phyloP scores from a whole-genome alignment of 2,329 filamentous ascomycete species.

The Pestalotiopsis sp. region DNA sequence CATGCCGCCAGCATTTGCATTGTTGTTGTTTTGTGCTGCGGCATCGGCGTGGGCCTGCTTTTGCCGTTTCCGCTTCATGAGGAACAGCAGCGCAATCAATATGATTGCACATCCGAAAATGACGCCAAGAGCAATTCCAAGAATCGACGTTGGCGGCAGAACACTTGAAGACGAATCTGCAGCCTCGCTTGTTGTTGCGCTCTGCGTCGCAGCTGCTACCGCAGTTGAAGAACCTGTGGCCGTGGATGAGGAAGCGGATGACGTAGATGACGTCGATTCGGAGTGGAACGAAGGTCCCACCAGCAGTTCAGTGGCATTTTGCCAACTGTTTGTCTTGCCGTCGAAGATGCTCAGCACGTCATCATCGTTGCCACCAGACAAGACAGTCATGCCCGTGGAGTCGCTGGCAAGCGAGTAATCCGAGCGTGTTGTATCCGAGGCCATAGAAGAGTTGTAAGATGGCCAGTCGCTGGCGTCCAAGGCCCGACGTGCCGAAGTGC shows the following conservation, averaged over 20 bases:
- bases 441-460: constrained; percentile 73
- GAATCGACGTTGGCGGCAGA: constrained; percentile 58
- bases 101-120: constrained; percentile 73
- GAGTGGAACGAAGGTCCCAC: constrained; percentile 17
- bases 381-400: constrained; percentile 67
- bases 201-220: constrained; percentile 19
- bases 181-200: constrained; percentile 11
- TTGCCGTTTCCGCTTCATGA: constrained; percentile 63
- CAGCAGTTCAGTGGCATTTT: constrained; percentile 69
- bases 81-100: constrained; percentile 71
- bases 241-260: constrained; percentile 27
- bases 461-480: constrained; percentile 71
- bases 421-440: constrained; percentile 64
- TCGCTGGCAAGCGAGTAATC: constrained; percentile 74
- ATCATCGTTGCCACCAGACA: constrained; percentile 72
- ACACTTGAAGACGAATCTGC: constrained; percentile 30
- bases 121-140: constrained; percentile 82
- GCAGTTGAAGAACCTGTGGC: constrained; percentile 16
- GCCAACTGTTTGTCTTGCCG: constrained; percentile 74
- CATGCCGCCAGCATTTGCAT: constrained; percentile 42
- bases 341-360: constrained; percentile 78
- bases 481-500: constrained; percentile 35
- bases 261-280: constrained; percentile 25
- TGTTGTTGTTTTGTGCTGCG: constrained; percentile 34
- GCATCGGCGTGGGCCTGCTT: constrained; percentile 52